Evolutionary conservation across 2,329 filamentous ascomycete species (phyloP), one percentile per base, ranked within the genome.

Genomic region (Akanthomyces dipterigenus): DNA sequence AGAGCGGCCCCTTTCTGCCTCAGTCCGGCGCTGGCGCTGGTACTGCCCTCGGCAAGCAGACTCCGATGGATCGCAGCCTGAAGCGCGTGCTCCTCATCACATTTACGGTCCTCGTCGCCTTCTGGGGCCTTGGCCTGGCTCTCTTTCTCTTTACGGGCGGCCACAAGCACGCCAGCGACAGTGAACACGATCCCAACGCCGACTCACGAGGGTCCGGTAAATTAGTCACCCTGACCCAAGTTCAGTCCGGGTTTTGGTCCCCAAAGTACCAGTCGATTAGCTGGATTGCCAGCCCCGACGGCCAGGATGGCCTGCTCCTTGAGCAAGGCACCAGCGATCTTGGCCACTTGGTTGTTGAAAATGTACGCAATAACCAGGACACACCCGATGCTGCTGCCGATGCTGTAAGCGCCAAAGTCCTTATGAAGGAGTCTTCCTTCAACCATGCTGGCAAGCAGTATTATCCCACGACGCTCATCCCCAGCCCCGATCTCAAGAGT

Each of bases 221-320:
- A 76, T 82, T 85, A 64, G 80, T 96, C 55, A 90, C 87, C 1
- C 75, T 95, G 61, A 86, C 90, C 50, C 87, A 91, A 71, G 79
- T 95, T 11, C 78, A 88, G 68, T 70, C 70, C 1, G 88, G 89
- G 3, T 78, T 81, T 67, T 96, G 89, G 86, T 77, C 74, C 24
- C 73, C 88, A n/a, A 75, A 74, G 42, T 81, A 76, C 49, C 87
- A 91, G 64, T 82, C 80, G 34, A 89, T 95, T 64, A 83, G 83
- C 65, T 96, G 91, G 91, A 88, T 95, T 55, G 81, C 83, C 34
- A 89, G 90, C 1, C 83, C 89, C 1, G 78, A 86, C 51, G 89
- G 88, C 16, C 87, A 91, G 70, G 95, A 99, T 71, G 95, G 95
- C 1, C 73, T 98, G 63, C 74, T 99, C 65, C 82, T 99, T 22